These are phyloP conservation scores for Cytospora piceae DNA, from an alignment of 2,329 filamentous ascomycete genomes.

Conservation along the genomic window DNA sequence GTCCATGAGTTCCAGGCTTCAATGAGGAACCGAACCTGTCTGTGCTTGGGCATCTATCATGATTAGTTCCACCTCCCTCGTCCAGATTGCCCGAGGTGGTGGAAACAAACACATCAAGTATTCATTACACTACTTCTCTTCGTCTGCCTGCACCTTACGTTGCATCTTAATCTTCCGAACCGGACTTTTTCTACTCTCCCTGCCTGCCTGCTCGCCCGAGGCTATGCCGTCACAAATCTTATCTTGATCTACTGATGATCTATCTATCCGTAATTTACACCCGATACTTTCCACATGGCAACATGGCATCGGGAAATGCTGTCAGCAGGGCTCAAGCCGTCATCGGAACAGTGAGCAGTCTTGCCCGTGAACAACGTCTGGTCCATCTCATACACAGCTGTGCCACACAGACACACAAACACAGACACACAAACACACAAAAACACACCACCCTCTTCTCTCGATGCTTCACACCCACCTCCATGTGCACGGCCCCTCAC, in stretches of 20 bases:
- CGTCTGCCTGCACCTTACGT: neutral
- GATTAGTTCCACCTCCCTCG: neutral
- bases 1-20: too few species aligned
- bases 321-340: too few species aligned
- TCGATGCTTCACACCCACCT: slow-evolving; percentile 2
- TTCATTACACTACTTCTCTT: neutral
- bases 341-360: neutral
- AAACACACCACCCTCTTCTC: neutral
- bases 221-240: neutral
- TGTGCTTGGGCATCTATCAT: too few species aligned
- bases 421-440: neutral
- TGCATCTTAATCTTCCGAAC: neutral
- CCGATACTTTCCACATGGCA: neutral
- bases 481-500: slow-evolving; percentile 4
- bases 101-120: neutral
- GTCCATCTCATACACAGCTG: too few species aligned
- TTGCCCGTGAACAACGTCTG: neutral
- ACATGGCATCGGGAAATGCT: too few species aligned
- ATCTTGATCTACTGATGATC: neutral
- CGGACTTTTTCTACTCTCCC: neutral
- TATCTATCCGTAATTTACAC: neutral
- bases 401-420: neutral
- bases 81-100: too few species aligned
- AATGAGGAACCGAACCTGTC: too few species aligned
- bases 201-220: too few species aligned